Conservation (phyloP, 345 rosid genomes). For the Gynandropsis gynandra region DNA sequence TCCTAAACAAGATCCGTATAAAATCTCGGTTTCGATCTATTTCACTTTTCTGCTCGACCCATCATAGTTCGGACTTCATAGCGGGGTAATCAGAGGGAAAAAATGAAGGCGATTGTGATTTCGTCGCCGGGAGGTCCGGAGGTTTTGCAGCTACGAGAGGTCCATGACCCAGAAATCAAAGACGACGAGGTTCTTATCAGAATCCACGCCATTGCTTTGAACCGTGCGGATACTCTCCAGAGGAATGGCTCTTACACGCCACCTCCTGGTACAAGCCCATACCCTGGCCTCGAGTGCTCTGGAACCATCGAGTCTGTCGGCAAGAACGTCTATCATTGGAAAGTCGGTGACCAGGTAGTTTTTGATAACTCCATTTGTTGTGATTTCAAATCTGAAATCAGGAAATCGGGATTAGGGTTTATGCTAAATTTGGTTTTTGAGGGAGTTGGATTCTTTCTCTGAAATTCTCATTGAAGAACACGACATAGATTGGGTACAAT, state of each 20-base stretch:
- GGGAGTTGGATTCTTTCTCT: neutral
- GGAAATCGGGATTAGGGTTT: neutral
- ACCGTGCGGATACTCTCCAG: constrained; percentile 72
- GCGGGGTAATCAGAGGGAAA: neutral
- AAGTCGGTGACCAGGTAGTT: constrained; percentile 65
- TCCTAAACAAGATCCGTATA: no score
- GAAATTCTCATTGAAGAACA: neutral
- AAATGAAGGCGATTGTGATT: constrained; percentile 82
- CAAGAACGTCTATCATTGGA: constrained; percentile 62
- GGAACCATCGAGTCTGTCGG: constrained; percentile 66
- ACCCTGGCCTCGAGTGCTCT: constrained; percentile 80
- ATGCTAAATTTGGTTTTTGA: neutral
- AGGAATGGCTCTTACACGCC: constrained; percentile 64
- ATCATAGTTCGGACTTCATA: no score
- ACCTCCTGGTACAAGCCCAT: constrained; percentile 69
- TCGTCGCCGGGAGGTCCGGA: constrained; percentile 66
- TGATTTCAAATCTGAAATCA: constrained; percentile 5
- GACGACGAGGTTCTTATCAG: constrained; percentile 69
- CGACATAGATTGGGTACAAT: no score
- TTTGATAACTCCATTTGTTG: neutral
- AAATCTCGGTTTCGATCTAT: no score
- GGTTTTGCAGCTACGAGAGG: constrained; percentile 63
- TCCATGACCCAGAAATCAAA: constrained; percentile 53
- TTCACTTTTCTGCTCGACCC: no score
- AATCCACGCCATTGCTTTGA: constrained; percentile 67